These are phyloP conservation scores for Kwoniella sp. DNA, from an alignment of 768 basidiomycete genomes.

Conservation along the genomic window DNA sequence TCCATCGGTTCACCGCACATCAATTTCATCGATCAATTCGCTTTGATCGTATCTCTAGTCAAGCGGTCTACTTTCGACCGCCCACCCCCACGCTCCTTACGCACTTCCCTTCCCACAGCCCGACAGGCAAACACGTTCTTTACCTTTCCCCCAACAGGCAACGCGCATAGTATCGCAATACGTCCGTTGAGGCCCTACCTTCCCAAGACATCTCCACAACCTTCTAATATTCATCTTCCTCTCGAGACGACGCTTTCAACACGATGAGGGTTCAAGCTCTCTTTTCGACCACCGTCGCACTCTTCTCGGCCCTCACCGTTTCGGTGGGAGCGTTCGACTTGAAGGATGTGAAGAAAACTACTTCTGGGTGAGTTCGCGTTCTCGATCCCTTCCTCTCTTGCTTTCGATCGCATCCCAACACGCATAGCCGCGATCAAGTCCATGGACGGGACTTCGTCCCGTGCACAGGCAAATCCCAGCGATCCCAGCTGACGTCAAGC, in stretches of 20 bases:
- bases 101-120: background rate
- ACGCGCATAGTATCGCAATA: too few species aligned
- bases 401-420: too few species aligned
- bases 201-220: background rate
- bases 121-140: background rate
- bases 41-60: too few species aligned
- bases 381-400: background rate
- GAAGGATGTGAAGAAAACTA: constrained; percentile 14
- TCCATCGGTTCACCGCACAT: too few species aligned
- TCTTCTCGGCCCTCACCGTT: background rate
- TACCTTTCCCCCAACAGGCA: background rate
- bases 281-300: constrained; percentile 7
- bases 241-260: background rate
- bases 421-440: too few species aligned
- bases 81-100: too few species aligned
- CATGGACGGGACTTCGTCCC: too few species aligned
- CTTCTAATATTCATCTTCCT: background rate
- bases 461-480: too few species aligned
- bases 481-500: too few species aligned
- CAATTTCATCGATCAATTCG: too few species aligned
- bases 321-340: constrained; percentile 17
- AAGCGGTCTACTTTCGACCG: too few species aligned
- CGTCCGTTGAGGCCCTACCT: background rate
- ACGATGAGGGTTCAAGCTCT: constrained; percentile 13
- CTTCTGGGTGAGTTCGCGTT: constrained; percentile 24